Evolutionary conservation across 208 protist genomes (phyloP).

Genomic region (Crithidia mellificae): DNA sequence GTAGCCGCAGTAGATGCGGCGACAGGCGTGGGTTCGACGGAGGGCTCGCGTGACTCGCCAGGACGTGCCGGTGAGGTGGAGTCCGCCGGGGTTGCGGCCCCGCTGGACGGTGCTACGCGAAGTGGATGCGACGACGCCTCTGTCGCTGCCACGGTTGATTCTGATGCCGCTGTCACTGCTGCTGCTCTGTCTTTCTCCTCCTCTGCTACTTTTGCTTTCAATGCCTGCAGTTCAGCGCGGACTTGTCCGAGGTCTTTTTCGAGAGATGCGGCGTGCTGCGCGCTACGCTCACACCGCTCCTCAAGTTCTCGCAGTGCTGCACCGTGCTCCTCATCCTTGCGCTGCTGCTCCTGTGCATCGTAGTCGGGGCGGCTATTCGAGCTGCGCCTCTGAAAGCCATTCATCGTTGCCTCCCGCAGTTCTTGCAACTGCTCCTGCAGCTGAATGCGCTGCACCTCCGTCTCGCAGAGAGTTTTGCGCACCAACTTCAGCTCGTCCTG

Average conservation of each 20-base stretch:
- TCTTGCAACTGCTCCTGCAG: slow-evolving; percentile 21
- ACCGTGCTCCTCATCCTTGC: not conserved
- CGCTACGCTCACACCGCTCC: slow-evolving; percentile 13
- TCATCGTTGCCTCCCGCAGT: slow-evolving; percentile 3
- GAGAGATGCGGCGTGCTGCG: slow-evolving; percentile 19
- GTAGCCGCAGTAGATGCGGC: too few species aligned
- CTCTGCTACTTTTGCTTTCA: not conserved
- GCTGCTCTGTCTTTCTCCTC: not conserved
- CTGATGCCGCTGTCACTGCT: not conserved
- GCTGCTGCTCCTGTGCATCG: not conserved
- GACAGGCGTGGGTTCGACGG: too few species aligned
- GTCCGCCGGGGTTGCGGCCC: too few species aligned
- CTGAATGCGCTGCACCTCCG: not conserved
- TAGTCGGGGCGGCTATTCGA: not conserved
- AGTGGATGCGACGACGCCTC: too few species aligned
- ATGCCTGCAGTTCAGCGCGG: slow-evolving; percentile 1
- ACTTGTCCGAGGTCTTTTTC: slow-evolving; percentile 27
- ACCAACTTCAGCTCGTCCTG: slow-evolving; percentile 20
- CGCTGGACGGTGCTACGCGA: not conserved
- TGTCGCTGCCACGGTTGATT: too few species aligned
- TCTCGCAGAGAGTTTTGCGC: slow-evolving; percentile 8
- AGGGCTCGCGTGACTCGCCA: not conserved
- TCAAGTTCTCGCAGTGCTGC: not conserved
- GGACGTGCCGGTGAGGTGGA: slow-evolving; percentile 4
- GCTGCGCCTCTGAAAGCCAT: not conserved